phyloP scores from a whole-genome alignment of 2,329 filamentous ascomycete species.

The Chalara sp. region DNA sequence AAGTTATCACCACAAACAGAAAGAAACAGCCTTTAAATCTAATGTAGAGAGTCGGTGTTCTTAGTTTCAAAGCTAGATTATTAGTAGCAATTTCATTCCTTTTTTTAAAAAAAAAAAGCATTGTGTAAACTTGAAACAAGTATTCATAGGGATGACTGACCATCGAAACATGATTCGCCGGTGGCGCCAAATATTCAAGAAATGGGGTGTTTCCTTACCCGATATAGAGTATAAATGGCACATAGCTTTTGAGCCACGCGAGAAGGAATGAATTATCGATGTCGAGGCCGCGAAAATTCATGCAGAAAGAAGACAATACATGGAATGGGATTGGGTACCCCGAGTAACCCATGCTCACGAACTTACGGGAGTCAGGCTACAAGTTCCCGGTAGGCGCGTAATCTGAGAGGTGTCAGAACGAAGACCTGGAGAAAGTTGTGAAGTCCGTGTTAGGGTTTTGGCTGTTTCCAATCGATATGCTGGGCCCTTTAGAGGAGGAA shows the following conservation, averaged over 20 bases:
- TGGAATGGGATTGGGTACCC: neutral
- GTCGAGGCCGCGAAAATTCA: neutral
- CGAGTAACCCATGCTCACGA: neutral
- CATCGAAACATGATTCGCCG: neutral
- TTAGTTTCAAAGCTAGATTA: no score
- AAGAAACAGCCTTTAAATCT: no score
- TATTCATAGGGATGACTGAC: constrained; percentile 1
- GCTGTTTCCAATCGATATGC: constrained; percentile 3
- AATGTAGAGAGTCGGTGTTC: no score
- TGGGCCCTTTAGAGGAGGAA: neutral
- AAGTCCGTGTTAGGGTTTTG: constrained; percentile 4
- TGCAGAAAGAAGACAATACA: constrained; percentile 1
- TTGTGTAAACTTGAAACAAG: neutral
- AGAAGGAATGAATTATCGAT: neutral
- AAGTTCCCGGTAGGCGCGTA: neutral
- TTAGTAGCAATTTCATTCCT: no score
- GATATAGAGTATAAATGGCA: neutral
- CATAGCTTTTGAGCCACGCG: neutral
- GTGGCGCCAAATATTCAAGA: neutral
- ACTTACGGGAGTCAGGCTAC: neutral
- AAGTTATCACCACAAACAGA: no score
- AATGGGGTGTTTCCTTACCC: neutral
- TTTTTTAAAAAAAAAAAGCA: no score
- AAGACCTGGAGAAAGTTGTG: constrained; percentile 1
- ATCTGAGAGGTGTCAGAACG: neutral